Evolutionary conservation across 1,284 basidiomycete genomes (phyloP), one percentile per base, ranked within the genome.

Genomic region (Ceratobasidium papillatum): DNA sequence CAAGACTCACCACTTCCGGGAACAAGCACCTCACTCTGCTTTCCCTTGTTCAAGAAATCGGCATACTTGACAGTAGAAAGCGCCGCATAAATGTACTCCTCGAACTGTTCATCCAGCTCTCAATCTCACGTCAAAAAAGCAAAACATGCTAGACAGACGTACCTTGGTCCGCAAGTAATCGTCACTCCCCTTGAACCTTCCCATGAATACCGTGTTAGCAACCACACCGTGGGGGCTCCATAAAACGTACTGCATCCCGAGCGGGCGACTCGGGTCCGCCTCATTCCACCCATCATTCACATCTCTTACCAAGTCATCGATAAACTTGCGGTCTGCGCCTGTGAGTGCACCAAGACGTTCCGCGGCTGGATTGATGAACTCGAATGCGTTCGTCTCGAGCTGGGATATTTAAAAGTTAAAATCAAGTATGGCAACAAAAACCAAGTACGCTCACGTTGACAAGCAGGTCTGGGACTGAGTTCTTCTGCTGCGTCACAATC

Each of bases 291-390:
- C 87, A 74, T 93, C 90, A 77, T 95, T 94, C 12, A 96, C 94
- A 63, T 93, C 92, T 69, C 86, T 87, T 61, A 84, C 81, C 41
- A 90, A 85, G 78, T 91, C 90, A 79, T 91, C 90, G 87, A 99
- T 96, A 97, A 98, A 99, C 81, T 95, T 98, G 75, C 97, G 86
- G 82, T 99, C 98, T 0, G 96, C 94, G 0, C 97, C 85, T 0
- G 97, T 99, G 75, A 99, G 84, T 4, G 88, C 88, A 34, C 93
- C 89, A 32, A 92, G 84, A 36, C 91, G 87, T 78, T 97, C 94
- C 4, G 98, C 80, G 79, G 87, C 89, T 0, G 91, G 89, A 81
- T 99, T 91, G 34, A 90, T 85, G 83, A 96, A 95, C 78, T 97
- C 95, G 76, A 98, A 89, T 0, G 86, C 85, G 11, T 91, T 93